These are phyloP conservation scores for Neocucurbitaria cava DNA, from an alignment of 2,329 filamentous ascomycete species.

Conservation along the genomic window DNA sequence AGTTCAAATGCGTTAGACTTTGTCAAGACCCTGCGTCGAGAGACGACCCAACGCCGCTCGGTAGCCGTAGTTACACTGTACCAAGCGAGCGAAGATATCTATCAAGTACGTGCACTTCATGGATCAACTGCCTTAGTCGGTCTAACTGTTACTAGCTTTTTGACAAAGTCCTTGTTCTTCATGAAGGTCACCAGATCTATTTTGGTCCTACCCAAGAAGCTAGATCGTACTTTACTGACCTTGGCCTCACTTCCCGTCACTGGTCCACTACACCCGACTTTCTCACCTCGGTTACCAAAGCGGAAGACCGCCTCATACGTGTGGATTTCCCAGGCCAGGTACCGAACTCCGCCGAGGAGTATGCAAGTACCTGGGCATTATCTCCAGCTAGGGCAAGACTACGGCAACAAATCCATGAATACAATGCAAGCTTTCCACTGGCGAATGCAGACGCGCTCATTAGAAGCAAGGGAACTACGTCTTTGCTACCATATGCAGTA, in stretches of 20 bases:
- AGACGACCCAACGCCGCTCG: slow-evolving; percentile 55
- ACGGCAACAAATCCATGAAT: neutral
- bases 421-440: neutral
- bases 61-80: slow-evolving; percentile 63
- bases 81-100: slow-evolving; percentile 35
- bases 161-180: slow-evolving; percentile 74
- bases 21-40: slow-evolving; percentile 56
- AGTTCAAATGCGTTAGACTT: slow-evolving; percentile 59
- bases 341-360: slow-evolving; percentile 67
- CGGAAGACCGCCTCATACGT: slow-evolving; percentile 62
- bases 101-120: neutral
- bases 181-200: slow-evolving; percentile 70
- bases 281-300: slow-evolving; percentile 65
- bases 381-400: neutral
- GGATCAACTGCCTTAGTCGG: neutral
- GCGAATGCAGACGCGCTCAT: neutral
- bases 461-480: no score
- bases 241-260: slow-evolving; percentile 58
- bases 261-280: slow-evolving; percentile 69
- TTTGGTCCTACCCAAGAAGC: slow-evolving; percentile 65
- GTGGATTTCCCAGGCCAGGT: slow-evolving; percentile 61
- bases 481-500: slow-evolving; percentile 45
- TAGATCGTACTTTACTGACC: slow-evolving; percentile 67
- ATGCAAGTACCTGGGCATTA: slow-evolving; percentile 52
- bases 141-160: slow-evolving; percentile 52